These are phyloP conservation scores for Metschnikowia aberdeeniae DNA, from an alignment of 805 yeast species.

Conservation along the genomic window DNA sequence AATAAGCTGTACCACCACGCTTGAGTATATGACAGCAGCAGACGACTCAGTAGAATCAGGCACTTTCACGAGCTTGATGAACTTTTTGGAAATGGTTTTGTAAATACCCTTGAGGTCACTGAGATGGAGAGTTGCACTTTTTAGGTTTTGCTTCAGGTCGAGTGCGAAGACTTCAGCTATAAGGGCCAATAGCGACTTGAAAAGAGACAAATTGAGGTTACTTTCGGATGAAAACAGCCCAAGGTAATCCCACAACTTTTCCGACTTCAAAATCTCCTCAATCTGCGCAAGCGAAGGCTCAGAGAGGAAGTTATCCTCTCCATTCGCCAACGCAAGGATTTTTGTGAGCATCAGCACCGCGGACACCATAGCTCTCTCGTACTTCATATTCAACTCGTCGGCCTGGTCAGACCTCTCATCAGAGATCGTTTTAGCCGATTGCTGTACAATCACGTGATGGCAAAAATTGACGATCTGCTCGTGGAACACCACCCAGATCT, in stretches of 20 bases:
- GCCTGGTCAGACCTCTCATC: conserved; percentile 68
- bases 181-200: conserved; percentile 19
- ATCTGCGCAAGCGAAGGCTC: conserved; percentile 15
- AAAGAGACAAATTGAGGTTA: conserved; percentile 28
- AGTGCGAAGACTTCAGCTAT: conserved; percentile 11
- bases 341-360: conserved; percentile 47
- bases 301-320: conserved; percentile 10
- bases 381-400: conserved; percentile 65
- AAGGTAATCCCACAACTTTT: conserved; percentile 33
- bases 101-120: conserved; percentile 24
- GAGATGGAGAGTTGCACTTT: conserved; percentile 13
- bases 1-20: conserved; percentile 46
- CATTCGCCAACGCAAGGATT: conserved; percentile 20
- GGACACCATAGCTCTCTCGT: conserved; percentile 51
- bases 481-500: conserved; percentile 58
- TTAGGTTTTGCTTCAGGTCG: conserved; percentile 13
- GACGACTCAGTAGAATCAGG: conserved; percentile 20
- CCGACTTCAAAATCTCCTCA: conserved; percentile 24
- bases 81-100: conserved; percentile 42
- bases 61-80: conserved; percentile 42
- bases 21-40: conserved; percentile 37
- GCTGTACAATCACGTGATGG: conserved; percentile 49
- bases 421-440: conserved; percentile 59
- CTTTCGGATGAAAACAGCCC: conserved; percentile 21
- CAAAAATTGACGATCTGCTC: conserved; percentile 53